Conservation (phyloP, 2,329 filamentous ascomycete species). For the Bretziella fagacearum region DNA sequence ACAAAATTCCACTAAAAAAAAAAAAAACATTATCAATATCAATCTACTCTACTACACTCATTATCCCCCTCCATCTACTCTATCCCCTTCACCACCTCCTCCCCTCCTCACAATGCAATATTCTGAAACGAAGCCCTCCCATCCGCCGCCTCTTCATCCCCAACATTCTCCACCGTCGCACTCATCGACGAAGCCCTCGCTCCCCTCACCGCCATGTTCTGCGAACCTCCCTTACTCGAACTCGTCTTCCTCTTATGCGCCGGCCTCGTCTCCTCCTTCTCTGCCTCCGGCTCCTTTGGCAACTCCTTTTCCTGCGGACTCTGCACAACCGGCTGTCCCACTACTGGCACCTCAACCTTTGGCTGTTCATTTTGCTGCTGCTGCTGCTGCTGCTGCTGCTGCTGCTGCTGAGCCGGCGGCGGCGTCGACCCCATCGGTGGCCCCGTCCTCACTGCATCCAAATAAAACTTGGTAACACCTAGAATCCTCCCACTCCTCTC, state of each 20-base stretch:
- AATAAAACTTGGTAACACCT: slow-evolving; percentile 87
- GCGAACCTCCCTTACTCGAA: not conserved
- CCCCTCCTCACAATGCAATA: slow-evolving; percentile 9
- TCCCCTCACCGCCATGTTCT: not conserved
- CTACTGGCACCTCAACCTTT: slow-evolving; percentile 12
- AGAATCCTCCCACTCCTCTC: slow-evolving; percentile 84
- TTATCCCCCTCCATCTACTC: not conserved
- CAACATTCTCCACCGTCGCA: slow-evolving; percentile 19
- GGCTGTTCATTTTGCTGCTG: slow-evolving; percentile 17
- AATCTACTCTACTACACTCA: too few species aligned
- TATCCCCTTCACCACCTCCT: too few species aligned
- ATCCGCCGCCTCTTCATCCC: slow-evolving; percentile 21
- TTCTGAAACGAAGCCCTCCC: slow-evolving; percentile 14
- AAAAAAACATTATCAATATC: not conserved
- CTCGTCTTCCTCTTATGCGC: not conserved
- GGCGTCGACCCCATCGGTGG: slow-evolving; percentile 23
- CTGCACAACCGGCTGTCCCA: not conserved
- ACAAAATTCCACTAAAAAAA: too few species aligned
- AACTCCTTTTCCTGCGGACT: slow-evolving; percentile 17
- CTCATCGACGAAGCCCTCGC: slow-evolving; percentile 19
- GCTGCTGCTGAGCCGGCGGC: slow-evolving; percentile 16
- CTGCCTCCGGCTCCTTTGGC: slow-evolving; percentile 14
- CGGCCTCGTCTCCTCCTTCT: not conserved
- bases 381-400: slow-evolving; percentile 15
- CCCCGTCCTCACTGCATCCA: slow-evolving; percentile 52